phyloP scores from a whole-genome alignment of 768 basidiomycete genomes.

The Amanita subjunquillea region DNA sequence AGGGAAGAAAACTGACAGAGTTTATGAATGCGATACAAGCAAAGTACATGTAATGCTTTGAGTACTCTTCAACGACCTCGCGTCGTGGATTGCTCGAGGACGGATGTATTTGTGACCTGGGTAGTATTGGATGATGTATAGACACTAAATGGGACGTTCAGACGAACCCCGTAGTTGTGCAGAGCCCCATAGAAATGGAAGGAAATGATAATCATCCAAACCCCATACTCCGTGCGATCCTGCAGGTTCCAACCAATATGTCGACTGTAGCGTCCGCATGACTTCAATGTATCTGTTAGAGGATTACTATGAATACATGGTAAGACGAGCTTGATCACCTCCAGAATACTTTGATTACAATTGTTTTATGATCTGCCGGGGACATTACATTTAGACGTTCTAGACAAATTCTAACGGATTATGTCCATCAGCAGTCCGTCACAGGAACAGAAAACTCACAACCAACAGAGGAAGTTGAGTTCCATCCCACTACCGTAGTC shows the following conservation, averaged over 20 bases:
- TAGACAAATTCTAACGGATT: conserved; percentile 61
- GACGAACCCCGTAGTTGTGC: conserved; percentile 58
- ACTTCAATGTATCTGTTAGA: conserved; percentile 64
- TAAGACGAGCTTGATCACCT: conserved; percentile 30
- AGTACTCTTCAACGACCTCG: conserved; percentile 88
- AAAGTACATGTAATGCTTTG: conserved; percentile 93
- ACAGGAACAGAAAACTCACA: conserved; percentile 42
- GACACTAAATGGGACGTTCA: not conserved
- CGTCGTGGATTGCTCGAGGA: conserved; percentile 89
- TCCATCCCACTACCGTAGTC: conserved; percentile 99
- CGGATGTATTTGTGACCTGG: conserved; percentile 81
- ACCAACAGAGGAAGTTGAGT: conserved; percentile 92
- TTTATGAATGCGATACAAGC: conserved; percentile 95
- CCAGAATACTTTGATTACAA: conserved; percentile 88
- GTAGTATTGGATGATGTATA: not conserved
- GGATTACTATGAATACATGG: not conserved
- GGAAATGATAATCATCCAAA: conserved; percentile 92
- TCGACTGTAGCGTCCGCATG: conserved; percentile 82
- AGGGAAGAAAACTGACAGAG: conserved; percentile 44
- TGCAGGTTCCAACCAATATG: conserved; percentile 96
- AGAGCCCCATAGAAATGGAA: conserved; percentile 83
- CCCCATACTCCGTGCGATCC: conserved; percentile 99
- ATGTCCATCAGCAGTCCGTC: not conserved
- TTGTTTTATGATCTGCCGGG: conserved; percentile 55
- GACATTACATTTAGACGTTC: conserved; percentile 56